A percentile compares a stretch with the other conserved stretches of the same genome.
These are phyloP conservation scores for Microdochium nivale DNA, from an alignment of 2,329 filamentous ascomycete species.

Conservation along the genomic window DNA sequence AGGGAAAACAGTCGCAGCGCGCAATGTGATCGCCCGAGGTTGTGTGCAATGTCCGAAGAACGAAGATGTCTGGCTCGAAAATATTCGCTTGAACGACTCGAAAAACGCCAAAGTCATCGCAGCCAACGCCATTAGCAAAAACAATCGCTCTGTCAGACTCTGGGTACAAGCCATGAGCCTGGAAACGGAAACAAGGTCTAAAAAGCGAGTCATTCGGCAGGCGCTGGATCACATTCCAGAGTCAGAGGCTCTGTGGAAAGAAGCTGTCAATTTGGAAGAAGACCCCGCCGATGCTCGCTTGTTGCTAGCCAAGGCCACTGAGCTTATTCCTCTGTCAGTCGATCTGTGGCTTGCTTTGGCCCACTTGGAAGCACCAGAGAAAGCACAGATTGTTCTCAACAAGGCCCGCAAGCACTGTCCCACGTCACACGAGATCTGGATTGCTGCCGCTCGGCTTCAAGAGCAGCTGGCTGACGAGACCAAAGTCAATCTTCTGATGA, in stretches of 20 bases:
- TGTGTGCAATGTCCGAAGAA: slow-evolving; percentile 89
- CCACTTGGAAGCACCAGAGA: slow-evolving; percentile 78
- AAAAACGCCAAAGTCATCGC: slow-evolving; percentile 95
- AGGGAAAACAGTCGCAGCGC: slow-evolving; percentile 81
- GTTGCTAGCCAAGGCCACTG: slow-evolving; percentile 86
- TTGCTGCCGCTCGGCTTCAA: slow-evolving; percentile 83
- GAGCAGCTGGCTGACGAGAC: slow-evolving; percentile 74
- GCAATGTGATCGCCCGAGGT: slow-evolving; percentile 79
- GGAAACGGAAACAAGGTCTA: slow-evolving; percentile 72
- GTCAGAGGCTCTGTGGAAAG: slow-evolving; percentile 96
- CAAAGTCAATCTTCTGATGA: slow-evolving; percentile 80
- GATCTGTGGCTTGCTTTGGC: slow-evolving; percentile 94
- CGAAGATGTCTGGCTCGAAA: slow-evolving; percentile 93
- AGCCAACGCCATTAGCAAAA: slow-evolving; percentile 84
- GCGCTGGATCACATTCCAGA: slow-evolving; percentile 89
- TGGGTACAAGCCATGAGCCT: slow-evolving; percentile 96
- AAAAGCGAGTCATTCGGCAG: slow-evolving; percentile 87
- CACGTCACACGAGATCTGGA: slow-evolving; percentile 92
- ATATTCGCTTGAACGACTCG: slow-evolving; percentile 84
- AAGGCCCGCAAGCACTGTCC: slow-evolving; percentile 89
- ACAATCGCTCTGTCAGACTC: slow-evolving; percentile 76
- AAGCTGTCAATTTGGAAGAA: slow-evolving; percentile 91
- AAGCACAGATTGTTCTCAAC: slow-evolving; percentile 92
- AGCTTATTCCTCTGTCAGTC: slow-evolving; percentile 87
- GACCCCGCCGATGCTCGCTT: slow-evolving; percentile 80